phyloP scores from a whole-genome alignment of 495 filamentous ascomycete species.

The Penicillium tannophilum region DNA sequence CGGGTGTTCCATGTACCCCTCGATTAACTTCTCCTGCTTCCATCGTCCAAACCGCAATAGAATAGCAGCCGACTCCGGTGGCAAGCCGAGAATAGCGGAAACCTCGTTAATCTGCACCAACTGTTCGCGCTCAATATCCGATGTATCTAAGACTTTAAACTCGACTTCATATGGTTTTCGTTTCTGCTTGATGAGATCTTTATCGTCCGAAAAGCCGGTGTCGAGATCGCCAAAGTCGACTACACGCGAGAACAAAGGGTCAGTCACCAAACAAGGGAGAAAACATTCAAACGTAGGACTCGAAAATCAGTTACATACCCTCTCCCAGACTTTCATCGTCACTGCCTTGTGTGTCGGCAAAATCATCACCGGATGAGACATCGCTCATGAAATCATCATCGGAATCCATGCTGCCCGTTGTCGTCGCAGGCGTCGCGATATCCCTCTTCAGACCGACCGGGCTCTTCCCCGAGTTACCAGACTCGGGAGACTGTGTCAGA shows the following conservation, averaged over 20 bases:
- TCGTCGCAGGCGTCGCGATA: slow-evolving; percentile 50
- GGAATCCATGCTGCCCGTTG: slow-evolving; percentile 75
- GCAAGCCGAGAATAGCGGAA: slow-evolving; percentile 81
- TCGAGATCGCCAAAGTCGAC: slow-evolving; percentile 77
- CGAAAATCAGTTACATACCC: slow-evolving; percentile 47
- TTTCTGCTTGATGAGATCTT: slow-evolving; percentile 69
- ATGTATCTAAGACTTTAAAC: slow-evolving; percentile 76
- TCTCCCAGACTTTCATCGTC: slow-evolving; percentile 78
- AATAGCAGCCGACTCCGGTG: slow-evolving; percentile 85
- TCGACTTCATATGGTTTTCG: slow-evolving; percentile 81
- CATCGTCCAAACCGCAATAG: slow-evolving; percentile 84
- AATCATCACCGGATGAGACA: slow-evolving; percentile 75
- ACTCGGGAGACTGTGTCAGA: slow-evolving; percentile 13
- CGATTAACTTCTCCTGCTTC: slow-evolving; percentile 94
- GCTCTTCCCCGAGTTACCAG: slow-evolving; percentile 11
- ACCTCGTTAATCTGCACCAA: slow-evolving; percentile 84
- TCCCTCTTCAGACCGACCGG: slow-evolving; percentile 18
- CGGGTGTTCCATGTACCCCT: slow-evolving; percentile 88
- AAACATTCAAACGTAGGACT: not conserved
- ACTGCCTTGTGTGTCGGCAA: slow-evolving; percentile 66
- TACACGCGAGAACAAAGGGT: slow-evolving; percentile 12
- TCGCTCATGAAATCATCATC: slow-evolving; percentile 95
- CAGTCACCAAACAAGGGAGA: not conserved
- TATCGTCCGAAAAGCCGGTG: slow-evolving; percentile 72
- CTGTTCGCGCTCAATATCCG: slow-evolving; percentile 80